Base-by-base conservation (phyloP, 1,139 yeast species). In the Ashbya aceris region DNA sequence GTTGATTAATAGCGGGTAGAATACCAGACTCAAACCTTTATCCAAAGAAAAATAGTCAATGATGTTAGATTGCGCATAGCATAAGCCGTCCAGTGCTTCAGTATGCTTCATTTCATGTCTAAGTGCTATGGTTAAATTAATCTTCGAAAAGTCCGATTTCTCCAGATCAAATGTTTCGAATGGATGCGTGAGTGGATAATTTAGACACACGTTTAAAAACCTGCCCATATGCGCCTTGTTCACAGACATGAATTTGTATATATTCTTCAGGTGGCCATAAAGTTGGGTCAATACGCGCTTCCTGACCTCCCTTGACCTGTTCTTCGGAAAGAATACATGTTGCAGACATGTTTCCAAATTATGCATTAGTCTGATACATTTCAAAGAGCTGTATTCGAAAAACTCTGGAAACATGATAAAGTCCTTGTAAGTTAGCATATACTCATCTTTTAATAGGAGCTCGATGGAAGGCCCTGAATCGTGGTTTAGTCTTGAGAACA, bases 391-490 rank as follows among this genome's bases (percentile, higher is more conserved):
- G 17, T 45, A 39, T 9, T 51, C 48, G 36, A 55, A 54, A 33
- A 51, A 47, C 9, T 55, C 55, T 7, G 52, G 51, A 30, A 52
- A 54, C 7, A 49, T 36, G 6, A 55, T 43, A 20, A 54, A 45
- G 40, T 58, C 61, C 36, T 46, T 50, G 40, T 49, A 56, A 2
- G 47, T 40, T 4, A 40, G 20, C 2, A 50, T 39, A 33, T 56
- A 57, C 23, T 49, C 52, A 36, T 52, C 54, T 20, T 48, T 40
- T 4, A 51, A 33, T 7, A 36, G 34, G 37, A 42, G 33, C 14
- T 48, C 44, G 23, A 42, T 39, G 20, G 43, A 34, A 8, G 33
- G 13, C 23, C 38, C 27, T 14, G 26, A 12, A 4, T 33, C 32
- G 30, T 17, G 30, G 9, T 11, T 40, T 30, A 20, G 33, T 31